A percentile compares a stretch with the other conserved stretches of the same genome.
Evolutionary conservation across 371 early-diverging fungal genomes (phyloP).

Genomic region (Mucor circinelloides): DNA sequence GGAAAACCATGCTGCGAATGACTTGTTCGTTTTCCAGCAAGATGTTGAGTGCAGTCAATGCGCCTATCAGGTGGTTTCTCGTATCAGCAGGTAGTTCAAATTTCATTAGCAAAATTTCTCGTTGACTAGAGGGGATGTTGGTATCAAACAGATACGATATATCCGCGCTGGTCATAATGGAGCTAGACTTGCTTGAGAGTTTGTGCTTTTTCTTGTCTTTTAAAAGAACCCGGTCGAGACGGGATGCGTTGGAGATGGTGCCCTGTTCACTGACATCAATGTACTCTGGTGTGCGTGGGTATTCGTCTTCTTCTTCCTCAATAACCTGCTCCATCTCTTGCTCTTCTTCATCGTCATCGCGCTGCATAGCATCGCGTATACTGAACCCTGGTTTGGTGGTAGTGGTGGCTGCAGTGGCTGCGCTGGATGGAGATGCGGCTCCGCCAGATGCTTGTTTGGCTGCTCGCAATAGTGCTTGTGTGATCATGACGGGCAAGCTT

Average conservation of each 20-base stretch:
- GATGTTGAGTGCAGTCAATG: constrained; percentile 41
- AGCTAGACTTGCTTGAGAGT: neutral
- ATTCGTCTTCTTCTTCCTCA: constrained; percentile 6
- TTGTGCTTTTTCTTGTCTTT: constrained; percentile 9
- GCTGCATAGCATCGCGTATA: neutral
- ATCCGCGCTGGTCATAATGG: constrained; percentile 6
- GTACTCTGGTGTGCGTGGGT: constrained; percentile 20
- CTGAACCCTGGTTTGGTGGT: neutral
- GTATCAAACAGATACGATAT: constrained; percentile 14
- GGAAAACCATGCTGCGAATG: constrained; percentile 23
- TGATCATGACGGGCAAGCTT: constrained; percentile 38
- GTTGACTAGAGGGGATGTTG: constrained; percentile 8
- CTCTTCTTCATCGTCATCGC: neutral
- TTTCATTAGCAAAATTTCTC: constrained; percentile 18
- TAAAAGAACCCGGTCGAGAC: constrained; percentile 20
- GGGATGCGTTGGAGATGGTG: constrained; percentile 28
- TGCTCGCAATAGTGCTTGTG: constrained; percentile 27
- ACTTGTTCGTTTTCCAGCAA: constrained; percentile 43
- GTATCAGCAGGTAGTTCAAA: constrained; percentile 27
- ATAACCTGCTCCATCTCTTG: neutral
- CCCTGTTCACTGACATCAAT: constrained; percentile 32
- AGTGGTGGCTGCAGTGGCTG: neutral
- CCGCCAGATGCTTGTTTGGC: neutral
- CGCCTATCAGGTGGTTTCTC: constrained; percentile 31
- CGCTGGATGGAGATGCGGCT: neutral